phyloP scores from a whole-genome alignment of 345 rosid genomes.

The Rhodomyrtus tomentosa region DNA sequence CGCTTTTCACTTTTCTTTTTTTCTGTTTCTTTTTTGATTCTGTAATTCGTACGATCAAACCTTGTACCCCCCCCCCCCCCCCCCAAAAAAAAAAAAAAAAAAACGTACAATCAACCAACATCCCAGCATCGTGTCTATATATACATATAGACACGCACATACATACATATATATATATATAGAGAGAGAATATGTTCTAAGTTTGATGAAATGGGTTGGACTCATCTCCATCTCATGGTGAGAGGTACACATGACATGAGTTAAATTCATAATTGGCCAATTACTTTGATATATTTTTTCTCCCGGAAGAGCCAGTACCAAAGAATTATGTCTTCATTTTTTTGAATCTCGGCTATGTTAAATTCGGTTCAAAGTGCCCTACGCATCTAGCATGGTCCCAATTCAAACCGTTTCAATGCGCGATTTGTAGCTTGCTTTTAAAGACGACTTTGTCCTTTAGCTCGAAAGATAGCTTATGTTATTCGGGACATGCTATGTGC shows the following conservation, averaged over 20 bases:
- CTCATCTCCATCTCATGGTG: not conserved
- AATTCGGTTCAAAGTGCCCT: not conserved
- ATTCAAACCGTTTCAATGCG: not conserved
- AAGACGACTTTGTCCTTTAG: not conserved
- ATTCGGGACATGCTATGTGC: not conserved
- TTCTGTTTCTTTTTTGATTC: not conserved
- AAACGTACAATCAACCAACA: too few species aligned
- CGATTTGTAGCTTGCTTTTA: not conserved
- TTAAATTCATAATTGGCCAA: not conserved
- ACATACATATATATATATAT: too few species aligned
- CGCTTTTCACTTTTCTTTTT: not conserved
- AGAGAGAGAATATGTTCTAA: not conserved
- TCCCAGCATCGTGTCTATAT: too few species aligned
- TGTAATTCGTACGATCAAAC: not conserved
- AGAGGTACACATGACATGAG: not conserved
- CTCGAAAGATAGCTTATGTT: not conserved
- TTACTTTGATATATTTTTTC: not conserved
- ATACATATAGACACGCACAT: too few species aligned
- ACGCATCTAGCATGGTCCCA: not conserved
- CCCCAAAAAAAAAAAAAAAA: too few species aligned
- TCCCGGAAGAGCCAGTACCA: not conserved
- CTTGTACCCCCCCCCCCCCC: too few species aligned
- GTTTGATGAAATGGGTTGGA: not conserved
- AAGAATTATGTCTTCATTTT: not conserved
- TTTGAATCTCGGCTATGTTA: not conserved